Evolutionary conservation across 768 basidiomycete genomes (phyloP).

Genomic region (Aureoboletus auriporus): DNA sequence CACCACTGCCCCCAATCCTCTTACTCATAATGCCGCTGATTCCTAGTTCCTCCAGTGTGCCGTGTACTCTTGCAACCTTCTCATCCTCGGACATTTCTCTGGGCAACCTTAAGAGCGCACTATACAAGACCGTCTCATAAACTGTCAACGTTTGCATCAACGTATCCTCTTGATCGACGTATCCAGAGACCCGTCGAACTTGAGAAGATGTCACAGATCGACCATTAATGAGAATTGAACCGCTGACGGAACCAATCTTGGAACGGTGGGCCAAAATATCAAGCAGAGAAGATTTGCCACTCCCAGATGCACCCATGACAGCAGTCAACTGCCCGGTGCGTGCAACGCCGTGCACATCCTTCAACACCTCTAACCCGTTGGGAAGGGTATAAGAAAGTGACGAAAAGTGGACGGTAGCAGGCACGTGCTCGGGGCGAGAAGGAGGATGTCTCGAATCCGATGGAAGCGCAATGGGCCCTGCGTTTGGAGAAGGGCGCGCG

Average conservation of each 20-base stretch:
- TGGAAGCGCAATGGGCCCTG: constrained; percentile 80
- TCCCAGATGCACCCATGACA: constrained; percentile 95
- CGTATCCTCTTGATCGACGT: constrained; percentile 98
- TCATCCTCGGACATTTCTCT: constrained; percentile 93
- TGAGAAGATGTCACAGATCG: constrained; percentile 65
- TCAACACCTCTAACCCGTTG: constrained; percentile 63
- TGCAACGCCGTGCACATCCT: constrained; percentile 75
- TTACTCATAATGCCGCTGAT: constrained; percentile 88
- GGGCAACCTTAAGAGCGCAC: constrained; percentile 84
- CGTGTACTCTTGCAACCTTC: constrained; percentile 91
- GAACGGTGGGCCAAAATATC: constrained; percentile 91
- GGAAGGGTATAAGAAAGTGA: constrained; percentile 74
- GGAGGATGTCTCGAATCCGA: constrained; percentile 63
- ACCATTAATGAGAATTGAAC: constrained; percentile 83
- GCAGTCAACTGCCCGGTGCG: constrained; percentile 90
- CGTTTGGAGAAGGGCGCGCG: constrained; percentile 40
- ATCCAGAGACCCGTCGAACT: constrained; percentile 87
- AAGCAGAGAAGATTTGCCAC: constrained; percentile 93
- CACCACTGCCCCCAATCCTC: constrained; percentile 84
- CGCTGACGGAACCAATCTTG: constrained; percentile 74
- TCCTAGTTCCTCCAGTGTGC: constrained; percentile 95
- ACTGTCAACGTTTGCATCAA: constrained; percentile 96
- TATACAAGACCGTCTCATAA: constrained; percentile 95
- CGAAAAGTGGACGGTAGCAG: constrained; percentile 89
- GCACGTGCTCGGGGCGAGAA: constrained; percentile 76